Percentiles rank a stretch among this genome's conserved stretches.
These are phyloP conservation scores for Leptographium wingfieldii DNA, from an alignment of 2,329 filamentous ascomycete species.

Conservation along the genomic window DNA sequence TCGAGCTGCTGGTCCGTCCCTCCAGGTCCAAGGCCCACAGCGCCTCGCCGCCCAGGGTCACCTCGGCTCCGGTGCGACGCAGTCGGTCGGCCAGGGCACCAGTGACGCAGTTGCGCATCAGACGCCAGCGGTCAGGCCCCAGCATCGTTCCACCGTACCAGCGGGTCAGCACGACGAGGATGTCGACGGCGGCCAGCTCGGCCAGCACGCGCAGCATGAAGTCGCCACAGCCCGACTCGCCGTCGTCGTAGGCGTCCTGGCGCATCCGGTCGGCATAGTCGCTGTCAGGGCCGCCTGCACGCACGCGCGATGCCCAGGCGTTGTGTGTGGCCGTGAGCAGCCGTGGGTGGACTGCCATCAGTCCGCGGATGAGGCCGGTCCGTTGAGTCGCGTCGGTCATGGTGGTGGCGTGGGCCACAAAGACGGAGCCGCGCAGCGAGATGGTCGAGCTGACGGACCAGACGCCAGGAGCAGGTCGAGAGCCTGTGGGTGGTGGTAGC, in stretches of 20 bases:
- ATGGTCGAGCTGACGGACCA: conserved; percentile 42
- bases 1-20: conserved; percentile 11
- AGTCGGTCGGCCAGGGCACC: conserved; percentile 41
- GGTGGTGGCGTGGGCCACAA: conserved; percentile 39
- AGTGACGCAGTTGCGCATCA: conserved; percentile 45
- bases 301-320: conserved; percentile 38
- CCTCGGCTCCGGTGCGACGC: conserved; percentile 28
- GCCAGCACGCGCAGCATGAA: conserved; percentile 42
- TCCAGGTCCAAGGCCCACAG: conserved; percentile 49
- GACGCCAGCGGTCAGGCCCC: conserved; percentile 47
- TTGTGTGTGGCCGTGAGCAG: conserved; percentile 46
- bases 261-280: conserved; percentile 18
- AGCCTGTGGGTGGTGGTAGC: conserved; percentile 2
- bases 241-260: conserved; percentile 46
- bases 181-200: conserved; percentile 36
- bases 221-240: conserved; percentile 46
- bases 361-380: conserved; percentile 28
- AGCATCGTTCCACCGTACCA: conserved; percentile 53
- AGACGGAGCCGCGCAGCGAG: conserved; percentile 40
- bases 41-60: conserved; percentile 35
- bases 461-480: conserved; percentile 2
- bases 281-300: conserved; percentile 11
- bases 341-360: conserved; percentile 34
- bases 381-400: conserved; percentile 28
- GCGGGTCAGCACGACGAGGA: conserved; percentile 44